phyloP scores from a whole-genome alignment of 441 rosid species.

The Populus hybrid region DNA sequence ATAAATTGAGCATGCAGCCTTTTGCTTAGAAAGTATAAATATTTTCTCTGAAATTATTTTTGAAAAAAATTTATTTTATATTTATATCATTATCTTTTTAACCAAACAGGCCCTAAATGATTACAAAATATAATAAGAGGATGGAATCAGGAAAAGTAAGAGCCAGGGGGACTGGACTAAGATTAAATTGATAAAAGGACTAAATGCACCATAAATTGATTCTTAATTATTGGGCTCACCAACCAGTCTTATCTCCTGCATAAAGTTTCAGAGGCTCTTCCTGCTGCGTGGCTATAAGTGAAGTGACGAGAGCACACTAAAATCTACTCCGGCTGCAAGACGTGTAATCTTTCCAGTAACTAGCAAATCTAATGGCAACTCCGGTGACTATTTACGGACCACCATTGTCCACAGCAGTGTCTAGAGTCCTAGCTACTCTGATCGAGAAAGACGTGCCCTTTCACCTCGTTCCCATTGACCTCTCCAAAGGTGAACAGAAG shows the following conservation, averaged over 20 bases:
- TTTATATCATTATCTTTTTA: too few relatives aligned
- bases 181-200: background rate
- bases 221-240: background rate
- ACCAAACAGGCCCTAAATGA: too few relatives aligned
- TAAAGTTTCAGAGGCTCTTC: background rate
- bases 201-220: too few relatives aligned
- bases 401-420: too few relatives aligned
- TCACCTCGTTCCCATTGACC: slow-evolving; percentile 51
- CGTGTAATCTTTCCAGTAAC: background rate
- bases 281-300: background rate
- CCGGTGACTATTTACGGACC: slow-evolving; percentile 66
- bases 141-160: background rate
- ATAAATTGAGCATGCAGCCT: too few relatives aligned
- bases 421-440: slow-evolving; percentile 58
- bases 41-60: too few relatives aligned
- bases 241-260: background rate
- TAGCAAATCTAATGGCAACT: slow-evolving; percentile 33
- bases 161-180: background rate
- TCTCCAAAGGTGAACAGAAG: slow-evolving; percentile 66
- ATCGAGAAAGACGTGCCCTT: slow-evolving; percentile 60
- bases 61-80: too few relatives aligned
- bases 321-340: too few relatives aligned
- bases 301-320: background rate
- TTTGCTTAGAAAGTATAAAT: too few relatives aligned
- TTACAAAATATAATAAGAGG: background rate